Evolutionary conservation across 768 basidiomycete genomes (phyloP).

Genomic region (Cubamyces lactineus): DNA sequence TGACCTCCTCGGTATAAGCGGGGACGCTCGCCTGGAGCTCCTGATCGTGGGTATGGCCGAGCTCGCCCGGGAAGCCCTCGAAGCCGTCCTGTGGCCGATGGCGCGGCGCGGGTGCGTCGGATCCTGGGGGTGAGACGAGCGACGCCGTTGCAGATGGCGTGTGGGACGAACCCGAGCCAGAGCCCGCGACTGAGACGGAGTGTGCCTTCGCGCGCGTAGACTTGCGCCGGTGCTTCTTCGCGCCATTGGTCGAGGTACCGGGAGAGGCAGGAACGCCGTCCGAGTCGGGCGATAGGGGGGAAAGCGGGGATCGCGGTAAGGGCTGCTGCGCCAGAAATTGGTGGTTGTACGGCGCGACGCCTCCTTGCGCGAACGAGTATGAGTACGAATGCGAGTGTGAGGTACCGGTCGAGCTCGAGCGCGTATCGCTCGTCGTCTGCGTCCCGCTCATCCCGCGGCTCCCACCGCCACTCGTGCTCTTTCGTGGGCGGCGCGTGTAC

Average conservation of each 20-base stretch:
- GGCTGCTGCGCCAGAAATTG: conserved; percentile 30
- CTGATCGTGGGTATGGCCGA: conserved; percentile 5
- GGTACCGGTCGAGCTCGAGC: conserved; percentile 58
- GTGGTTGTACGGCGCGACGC: conserved; percentile 32
- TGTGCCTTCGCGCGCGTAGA: conserved; percentile 40
- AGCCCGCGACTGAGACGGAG: conserved; percentile 48
- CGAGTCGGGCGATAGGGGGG: not conserved
- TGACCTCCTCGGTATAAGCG: not conserved
- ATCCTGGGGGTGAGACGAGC: conserved; percentile 28
- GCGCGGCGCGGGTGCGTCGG: conserved; percentile 37
- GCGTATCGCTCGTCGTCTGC: conserved; percentile 24
- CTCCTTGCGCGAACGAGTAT: not conserved
- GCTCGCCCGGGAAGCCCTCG: conserved; percentile 39
- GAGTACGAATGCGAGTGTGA: conserved; percentile 41
- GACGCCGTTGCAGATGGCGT: conserved; percentile 45
- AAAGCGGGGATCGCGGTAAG: conserved; percentile 14
- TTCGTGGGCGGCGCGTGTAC: conserved; percentile 46
- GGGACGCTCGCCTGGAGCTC: conserved; percentile 4
- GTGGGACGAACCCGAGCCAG: conserved; percentile 36
- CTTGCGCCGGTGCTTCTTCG: conserved; percentile 22
- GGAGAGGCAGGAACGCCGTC: conserved; percentile 10
- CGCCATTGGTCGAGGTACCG: not conserved
- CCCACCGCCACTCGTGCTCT: conserved; percentile 32
- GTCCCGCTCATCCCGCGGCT: conserved; percentile 20
- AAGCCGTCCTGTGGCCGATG: conserved; percentile 31